Conservation (phyloP, 495 filamentous ascomycete species). For the Penicillium cataractarum region DNA sequence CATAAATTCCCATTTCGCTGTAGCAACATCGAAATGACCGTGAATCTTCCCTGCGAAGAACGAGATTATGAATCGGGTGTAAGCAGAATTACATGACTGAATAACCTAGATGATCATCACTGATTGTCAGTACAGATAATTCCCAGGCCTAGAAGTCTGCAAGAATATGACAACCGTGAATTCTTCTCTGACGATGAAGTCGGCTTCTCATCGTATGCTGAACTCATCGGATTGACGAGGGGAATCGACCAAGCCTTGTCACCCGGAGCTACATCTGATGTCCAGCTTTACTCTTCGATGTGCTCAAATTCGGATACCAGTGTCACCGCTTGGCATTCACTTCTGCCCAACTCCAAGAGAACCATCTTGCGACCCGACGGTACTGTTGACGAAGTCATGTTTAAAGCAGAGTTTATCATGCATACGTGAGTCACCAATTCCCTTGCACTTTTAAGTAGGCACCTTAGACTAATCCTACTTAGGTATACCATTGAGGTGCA, state of each 20-base stretch:
- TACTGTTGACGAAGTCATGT: not conserved
- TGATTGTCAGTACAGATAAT: not conserved
- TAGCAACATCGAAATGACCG: not conserved
- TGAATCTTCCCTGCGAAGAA: not conserved
- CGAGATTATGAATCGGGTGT: not conserved
- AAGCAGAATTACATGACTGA: not conserved
- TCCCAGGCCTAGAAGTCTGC: not conserved
- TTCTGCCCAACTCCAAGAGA: not conserved
- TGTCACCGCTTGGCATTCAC: conserved; percentile 1
- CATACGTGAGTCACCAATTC: not conserved
- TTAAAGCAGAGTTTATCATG: conserved; percentile 1
- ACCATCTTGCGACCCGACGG: not conserved
- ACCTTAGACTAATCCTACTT: not conserved
- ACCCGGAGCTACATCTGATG: not conserved
- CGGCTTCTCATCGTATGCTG: not conserved
- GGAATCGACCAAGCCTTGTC: not conserved
- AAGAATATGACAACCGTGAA: not conserved
- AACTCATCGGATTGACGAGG: not conserved
- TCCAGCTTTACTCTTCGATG: not conserved
- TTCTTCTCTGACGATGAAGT: not conserved
- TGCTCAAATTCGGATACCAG: not conserved
- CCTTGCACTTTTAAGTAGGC: too few relatives aligned
- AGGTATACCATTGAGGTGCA: not conserved
- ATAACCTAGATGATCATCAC: not conserved
- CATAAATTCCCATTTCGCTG: not conserved